A percentile compares a stretch with the other conserved stretches of the same genome.
Evolutionary conservation across 495 filamentous ascomycete genomes (phyloP).

Genomic region (Aspergillus cavernicola): DNA sequence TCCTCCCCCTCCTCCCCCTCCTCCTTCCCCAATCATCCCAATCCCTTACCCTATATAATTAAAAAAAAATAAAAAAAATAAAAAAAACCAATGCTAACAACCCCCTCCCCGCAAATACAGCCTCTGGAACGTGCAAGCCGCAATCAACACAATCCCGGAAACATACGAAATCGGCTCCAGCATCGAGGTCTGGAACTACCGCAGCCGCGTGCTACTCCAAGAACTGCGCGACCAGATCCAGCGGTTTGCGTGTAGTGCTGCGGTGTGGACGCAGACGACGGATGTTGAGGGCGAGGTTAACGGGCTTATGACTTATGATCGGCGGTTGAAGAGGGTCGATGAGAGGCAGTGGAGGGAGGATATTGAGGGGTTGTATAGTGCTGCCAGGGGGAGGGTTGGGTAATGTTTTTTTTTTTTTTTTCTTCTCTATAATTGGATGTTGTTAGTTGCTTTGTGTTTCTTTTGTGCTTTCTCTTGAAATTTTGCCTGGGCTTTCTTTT

Average conservation of each 20-base stretch:
- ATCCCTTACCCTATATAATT: not conserved
- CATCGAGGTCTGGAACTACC: slow-evolving; percentile 62
- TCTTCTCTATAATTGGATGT: too few relatives aligned
- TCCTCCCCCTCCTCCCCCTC: not conserved
- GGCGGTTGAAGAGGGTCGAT: slow-evolving; percentile 50
- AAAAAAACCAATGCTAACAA: too few relatives aligned
- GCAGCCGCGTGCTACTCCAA: slow-evolving; percentile 47
- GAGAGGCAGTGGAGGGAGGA: slow-evolving; percentile 56
- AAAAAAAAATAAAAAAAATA: too few relatives aligned
- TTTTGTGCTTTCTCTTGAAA: too few relatives aligned
- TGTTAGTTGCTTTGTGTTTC: too few relatives aligned
- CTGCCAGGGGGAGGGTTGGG: slow-evolving; percentile 35
- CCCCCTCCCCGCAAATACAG: too few relatives aligned
- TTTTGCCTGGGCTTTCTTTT: too few relatives aligned
- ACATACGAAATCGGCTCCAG: slow-evolving; percentile 61
- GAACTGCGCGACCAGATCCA: slow-evolving; percentile 57
- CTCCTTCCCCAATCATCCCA: too few relatives aligned
- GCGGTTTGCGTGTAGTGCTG: slow-evolving; percentile 54
- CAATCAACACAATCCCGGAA: slow-evolving; percentile 55
- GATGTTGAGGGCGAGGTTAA: slow-evolving; percentile 76
- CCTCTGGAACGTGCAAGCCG: slow-evolving; percentile 55
- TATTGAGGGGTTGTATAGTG: slow-evolving; percentile 55
- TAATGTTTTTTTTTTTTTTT: too few relatives aligned
- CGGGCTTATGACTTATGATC: slow-evolving; percentile 65
- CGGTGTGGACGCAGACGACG: slow-evolving; percentile 63